Evolutionary conservation across 1,284 basidiomycete species (phyloP).

Genomic region (Sporisorium scitamineum): DNA sequence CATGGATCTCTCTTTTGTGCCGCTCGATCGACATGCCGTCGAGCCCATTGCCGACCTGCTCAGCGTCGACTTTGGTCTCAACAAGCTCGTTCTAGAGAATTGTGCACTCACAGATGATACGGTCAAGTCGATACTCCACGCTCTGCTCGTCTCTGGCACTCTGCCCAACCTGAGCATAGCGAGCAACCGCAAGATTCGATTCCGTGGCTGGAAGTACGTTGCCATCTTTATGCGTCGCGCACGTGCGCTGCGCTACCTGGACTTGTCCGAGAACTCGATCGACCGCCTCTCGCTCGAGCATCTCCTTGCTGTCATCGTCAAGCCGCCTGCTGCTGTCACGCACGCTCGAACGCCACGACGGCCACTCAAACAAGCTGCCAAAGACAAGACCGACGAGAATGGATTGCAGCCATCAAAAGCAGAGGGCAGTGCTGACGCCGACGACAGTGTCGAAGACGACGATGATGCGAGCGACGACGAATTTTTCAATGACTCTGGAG

Average conservation of each 20-base stretch:
- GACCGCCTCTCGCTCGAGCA: conserved; percentile 82
- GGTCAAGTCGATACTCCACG: conserved; percentile 89
- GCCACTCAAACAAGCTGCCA: conserved; percentile 11
- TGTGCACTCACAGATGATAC: conserved; percentile 71
- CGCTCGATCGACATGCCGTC: conserved; percentile 54
- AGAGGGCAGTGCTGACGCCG: background rate
- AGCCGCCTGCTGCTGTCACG: conserved; percentile 27
- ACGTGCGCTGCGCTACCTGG: conserved; percentile 81
- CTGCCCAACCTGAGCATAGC: conserved; percentile 87
- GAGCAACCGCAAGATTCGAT: conserved; percentile 84
- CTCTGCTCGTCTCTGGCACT: conserved; percentile 84
- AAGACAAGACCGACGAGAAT: background rate
- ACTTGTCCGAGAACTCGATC: conserved; percentile 86
- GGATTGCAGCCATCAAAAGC: conserved; percentile 2
- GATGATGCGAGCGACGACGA: conserved; percentile 47
- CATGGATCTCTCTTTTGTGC: conserved; percentile 60
- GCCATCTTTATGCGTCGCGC: conserved; percentile 83
- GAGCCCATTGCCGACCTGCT: conserved; percentile 66
- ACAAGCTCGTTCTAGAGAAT: conserved; percentile 64
- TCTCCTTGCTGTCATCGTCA: conserved; percentile 76
- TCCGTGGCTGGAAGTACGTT: conserved; percentile 82
- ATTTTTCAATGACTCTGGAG: conserved; percentile 59
- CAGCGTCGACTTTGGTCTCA: conserved; percentile 64
- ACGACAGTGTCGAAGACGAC: conserved; percentile 5
- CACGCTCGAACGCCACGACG: conserved; percentile 10